Conservation (phyloP, 306 rosid genomes). For the Gastrolobium villosum region DNA sequence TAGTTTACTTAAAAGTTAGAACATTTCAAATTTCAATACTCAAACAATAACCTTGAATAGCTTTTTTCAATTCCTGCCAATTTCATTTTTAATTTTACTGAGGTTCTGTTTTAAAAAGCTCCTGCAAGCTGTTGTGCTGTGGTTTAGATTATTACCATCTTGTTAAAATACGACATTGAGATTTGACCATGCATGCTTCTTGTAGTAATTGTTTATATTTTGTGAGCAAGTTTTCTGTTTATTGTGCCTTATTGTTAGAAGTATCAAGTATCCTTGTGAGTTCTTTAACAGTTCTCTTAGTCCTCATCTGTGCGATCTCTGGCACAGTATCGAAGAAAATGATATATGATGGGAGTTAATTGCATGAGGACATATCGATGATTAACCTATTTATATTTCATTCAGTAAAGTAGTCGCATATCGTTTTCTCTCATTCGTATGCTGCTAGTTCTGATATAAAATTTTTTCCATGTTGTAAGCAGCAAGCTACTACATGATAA, state of each 20-base stretch:
- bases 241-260: constrained; percentile 34
- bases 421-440: constrained; percentile 44
- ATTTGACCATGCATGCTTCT: constrained; percentile 23
- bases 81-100: background rate
- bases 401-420: constrained; percentile 14
- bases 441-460: constrained; percentile 24
- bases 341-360: constrained; percentile 31
- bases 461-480: constrained; percentile 46
- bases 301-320: constrained; percentile 27
- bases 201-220: constrained; percentile 15
- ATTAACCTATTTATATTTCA: constrained; percentile 21
- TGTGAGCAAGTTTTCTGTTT: background rate
- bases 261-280: constrained; percentile 29
- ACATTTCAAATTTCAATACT: background rate
- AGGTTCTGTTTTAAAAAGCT: constrained; percentile 26
- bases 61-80: constrained; percentile 22
- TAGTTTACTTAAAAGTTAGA: background rate
- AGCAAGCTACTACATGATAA: constrained; percentile 64
- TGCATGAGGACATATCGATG: constrained; percentile 28
- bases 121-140: constrained; percentile 21
- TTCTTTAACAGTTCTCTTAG: constrained; percentile 37
- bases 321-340: constrained; percentile 30
- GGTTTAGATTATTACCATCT: constrained; percentile 36
- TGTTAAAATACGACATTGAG: constrained; percentile 21
- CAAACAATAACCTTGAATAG: constrained; percentile 1